Conservation (phyloP, 192 early-diverging fungal species). For the Glomus cerebriforme region DNA sequence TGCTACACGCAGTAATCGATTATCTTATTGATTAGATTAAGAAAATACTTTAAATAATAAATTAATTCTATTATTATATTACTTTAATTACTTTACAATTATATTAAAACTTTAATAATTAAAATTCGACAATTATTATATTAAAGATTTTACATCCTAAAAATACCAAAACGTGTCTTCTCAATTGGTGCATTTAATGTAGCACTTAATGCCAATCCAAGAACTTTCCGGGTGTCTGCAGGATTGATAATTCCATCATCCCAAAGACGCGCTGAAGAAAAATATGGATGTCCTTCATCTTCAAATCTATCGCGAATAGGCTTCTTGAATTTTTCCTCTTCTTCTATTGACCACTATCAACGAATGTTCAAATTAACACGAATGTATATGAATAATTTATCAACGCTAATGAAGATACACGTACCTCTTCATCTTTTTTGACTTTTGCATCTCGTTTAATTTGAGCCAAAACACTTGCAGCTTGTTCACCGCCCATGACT, state of each 20-base stretch:
- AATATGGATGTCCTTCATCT: constrained; percentile 94
- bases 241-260: constrained; percentile 96
- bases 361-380: neutral
- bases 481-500: constrained; percentile 98
- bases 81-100: neutral
- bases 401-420: neutral
- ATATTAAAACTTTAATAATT: neutral
- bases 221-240: constrained; percentile 79
- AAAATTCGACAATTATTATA: neutral
- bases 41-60: no score
- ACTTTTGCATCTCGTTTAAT: constrained; percentile 80
- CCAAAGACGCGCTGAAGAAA: constrained; percentile 85
- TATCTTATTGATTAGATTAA: no score
- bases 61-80: no score
- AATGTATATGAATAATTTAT: constrained; percentile 7
- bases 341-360: constrained; percentile 69
- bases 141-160: constrained; percentile 80
- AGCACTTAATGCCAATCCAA: constrained; percentile 83
- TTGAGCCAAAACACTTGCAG: constrained; percentile 87
- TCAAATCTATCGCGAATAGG: constrained; percentile 87
- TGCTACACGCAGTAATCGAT: no score
- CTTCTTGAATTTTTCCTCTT: constrained; percentile 78
- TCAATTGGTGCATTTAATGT: constrained; percentile 71
- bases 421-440: constrained; percentile 65
- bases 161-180: constrained; percentile 87